Evolutionary conservation across 257 asterid genomes (phyloP), one percentile per base, ranked within the genome.

Genomic region (Hygrophila difformis): DNA sequence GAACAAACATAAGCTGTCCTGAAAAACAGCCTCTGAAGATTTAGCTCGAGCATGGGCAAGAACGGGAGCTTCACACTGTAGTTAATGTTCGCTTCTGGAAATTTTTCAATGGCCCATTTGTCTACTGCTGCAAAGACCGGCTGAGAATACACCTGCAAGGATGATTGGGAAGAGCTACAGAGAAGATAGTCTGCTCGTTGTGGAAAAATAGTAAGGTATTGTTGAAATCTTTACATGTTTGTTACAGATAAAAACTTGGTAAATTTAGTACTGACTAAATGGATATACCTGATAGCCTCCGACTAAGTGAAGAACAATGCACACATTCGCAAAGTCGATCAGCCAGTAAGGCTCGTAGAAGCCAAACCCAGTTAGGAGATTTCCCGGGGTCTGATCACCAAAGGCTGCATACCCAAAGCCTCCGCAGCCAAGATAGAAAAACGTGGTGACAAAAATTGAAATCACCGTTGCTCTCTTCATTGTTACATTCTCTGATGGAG

Each of bases 261-360:
- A 40, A 15, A 12, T n/a, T 11, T 40, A 12, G n/a, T 5, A 18
- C 2, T 40, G 22, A 12, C n/a, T 4, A 6, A 4, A 11, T 5
- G 6, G 5, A 7, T 12, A 15, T 35, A 80, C 93, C 84, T 75
- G 87, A 62, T 71, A 81, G 34, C 85, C 81, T 47, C 88, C 88
- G 22, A 81, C 58, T 9, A 82, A 67, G 62, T 82, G 85, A 12
- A 78, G 58, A 39, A 78, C 41, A 7, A 82, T 56, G 69, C 88
- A 75, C 1, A 80, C 82, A 35, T 83, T 79, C 0, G 94, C 94
- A 5, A 83, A 51, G 53, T 79, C 82, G 16, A 83, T 51, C 2
- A 83, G 71, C 94, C 94, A 83, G 37, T 59, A 83, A 0, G 94
- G 94, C 59, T 82, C 87, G 17, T 71, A 76, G 69, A 82, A 82